Evolutionary conservation across 371 early-diverging fungal genomes (phyloP).

Genomic region (Mucor circinelloides): DNA sequence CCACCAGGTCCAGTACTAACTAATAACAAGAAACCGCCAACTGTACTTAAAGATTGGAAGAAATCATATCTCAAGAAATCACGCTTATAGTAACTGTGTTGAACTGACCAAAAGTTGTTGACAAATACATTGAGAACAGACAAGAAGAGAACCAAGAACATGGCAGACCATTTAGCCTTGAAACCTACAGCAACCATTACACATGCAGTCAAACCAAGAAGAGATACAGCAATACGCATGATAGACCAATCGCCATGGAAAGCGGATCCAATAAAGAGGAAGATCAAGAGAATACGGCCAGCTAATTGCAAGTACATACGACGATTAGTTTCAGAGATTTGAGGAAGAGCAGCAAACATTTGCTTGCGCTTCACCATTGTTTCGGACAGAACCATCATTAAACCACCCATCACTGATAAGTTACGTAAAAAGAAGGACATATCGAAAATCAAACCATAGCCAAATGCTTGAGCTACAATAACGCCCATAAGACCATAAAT

Average conservation of each 20-base stretch:
- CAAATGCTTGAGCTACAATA: slow-evolving; percentile 85
- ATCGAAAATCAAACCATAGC: slow-evolving; percentile 93
- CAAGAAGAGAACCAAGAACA: slow-evolving; percentile 87
- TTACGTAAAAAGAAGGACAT: slow-evolving; percentile 88
- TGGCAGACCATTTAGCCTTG: slow-evolving; percentile 95
- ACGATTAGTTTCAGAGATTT: slow-evolving; percentile 78
- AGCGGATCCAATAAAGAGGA: slow-evolving; percentile 87
- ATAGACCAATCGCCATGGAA: slow-evolving; percentile 85
- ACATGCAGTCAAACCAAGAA: slow-evolving; percentile 85
- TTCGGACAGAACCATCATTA: slow-evolving; percentile 93
- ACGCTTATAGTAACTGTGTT: slow-evolving; percentile 74
- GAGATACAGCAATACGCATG: slow-evolving; percentile 67
- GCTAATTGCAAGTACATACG: slow-evolving; percentile 87
- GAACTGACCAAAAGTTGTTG: slow-evolving; percentile 97
- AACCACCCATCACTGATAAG: slow-evolving; percentile 90
- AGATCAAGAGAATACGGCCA: slow-evolving; percentile 90
- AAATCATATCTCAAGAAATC: slow-evolving; percentile 98
- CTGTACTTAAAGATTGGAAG: slow-evolving; percentile 95
- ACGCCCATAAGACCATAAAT: slow-evolving; percentile 81
- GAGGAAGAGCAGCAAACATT: slow-evolving; percentile 89
- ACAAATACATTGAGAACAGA: slow-evolving; percentile 87
- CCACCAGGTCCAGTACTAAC: slow-evolving; percentile 93
- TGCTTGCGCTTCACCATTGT: slow-evolving; percentile 62
- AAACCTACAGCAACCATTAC: slow-evolving; percentile 96
- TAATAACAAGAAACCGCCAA: slow-evolving; percentile 93